These are phyloP conservation scores for Stachybotrys echinatus DNA, from an alignment of 2,329 filamentous ascomycete genomes.

Conservation along the genomic window DNA sequence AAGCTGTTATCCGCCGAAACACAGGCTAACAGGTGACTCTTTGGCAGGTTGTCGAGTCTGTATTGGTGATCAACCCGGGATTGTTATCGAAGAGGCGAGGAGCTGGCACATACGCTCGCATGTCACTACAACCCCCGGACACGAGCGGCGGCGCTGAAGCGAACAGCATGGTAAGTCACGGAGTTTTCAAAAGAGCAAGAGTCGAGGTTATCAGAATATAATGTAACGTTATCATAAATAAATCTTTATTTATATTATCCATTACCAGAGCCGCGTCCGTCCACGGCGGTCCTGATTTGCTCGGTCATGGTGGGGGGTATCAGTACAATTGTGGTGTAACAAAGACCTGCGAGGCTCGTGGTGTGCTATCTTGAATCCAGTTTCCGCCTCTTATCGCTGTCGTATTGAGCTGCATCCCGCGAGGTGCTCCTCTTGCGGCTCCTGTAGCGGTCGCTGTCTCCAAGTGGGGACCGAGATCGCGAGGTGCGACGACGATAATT, in stretches of 20 bases:
- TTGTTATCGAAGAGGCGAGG: constrained; percentile 78
- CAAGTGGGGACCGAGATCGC: constrained; percentile 49
- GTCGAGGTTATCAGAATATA: constrained; percentile 83
- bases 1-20: neutral
- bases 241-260: no score
- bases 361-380: constrained; percentile 37
- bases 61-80: constrained; percentile 87
- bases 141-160: constrained; percentile 53
- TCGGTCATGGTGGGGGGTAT: neutral
- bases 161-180: constrained; percentile 59
- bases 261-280: neutral
- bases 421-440: constrained; percentile 54
- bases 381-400: constrained; percentile 54
- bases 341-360: neutral
- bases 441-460: constrained; percentile 37
- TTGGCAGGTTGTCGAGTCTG: constrained; percentile 85
- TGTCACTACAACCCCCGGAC: constrained; percentile 65
- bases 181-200: constrained; percentile 74
- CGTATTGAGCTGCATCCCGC: constrained; percentile 46
- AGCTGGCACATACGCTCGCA: constrained; percentile 77
- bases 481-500: constrained; percentile 29
- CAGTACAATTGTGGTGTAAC: neutral
- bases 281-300: no score
- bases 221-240: constrained; percentile 4
- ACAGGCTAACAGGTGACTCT: constrained; percentile 9